Evolutionary conservation across 2,329 filamentous ascomycete genomes (phyloP).

Genomic region (Calycina herbarum): DNA sequence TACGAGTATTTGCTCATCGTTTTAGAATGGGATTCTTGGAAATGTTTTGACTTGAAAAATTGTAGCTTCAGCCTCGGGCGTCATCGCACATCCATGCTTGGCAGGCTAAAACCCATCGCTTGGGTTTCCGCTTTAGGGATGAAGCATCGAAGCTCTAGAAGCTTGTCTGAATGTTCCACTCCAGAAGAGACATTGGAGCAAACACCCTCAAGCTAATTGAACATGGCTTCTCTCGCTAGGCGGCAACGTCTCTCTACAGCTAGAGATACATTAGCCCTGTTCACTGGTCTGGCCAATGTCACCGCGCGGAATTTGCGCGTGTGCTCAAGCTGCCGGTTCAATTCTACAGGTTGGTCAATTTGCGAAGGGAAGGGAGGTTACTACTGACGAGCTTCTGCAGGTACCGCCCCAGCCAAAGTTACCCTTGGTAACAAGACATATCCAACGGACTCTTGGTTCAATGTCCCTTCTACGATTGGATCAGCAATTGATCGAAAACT

Average conservation of each 20-base stretch:
- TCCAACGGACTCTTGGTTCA: conserved; percentile 78
- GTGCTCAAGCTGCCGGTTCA: conserved; percentile 34
- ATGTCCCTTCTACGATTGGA: conserved; percentile 74
- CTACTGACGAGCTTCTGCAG: conserved; percentile 1
- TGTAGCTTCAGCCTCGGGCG: conserved; percentile 1
- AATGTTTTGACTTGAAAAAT: not conserved
- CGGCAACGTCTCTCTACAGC: conserved; percentile 23
- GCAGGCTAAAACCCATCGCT: not conserved
- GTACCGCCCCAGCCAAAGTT: conserved; percentile 12
- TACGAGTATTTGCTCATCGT: not conserved
- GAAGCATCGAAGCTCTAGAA: conserved; percentile 4
- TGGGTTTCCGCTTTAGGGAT: not conserved
- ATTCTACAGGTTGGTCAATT: conserved; percentile 29
- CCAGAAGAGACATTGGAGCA: not conserved
- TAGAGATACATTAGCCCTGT: conserved; percentile 28
- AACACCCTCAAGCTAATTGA: conserved; percentile 6
- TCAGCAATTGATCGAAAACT: conserved; percentile 72
- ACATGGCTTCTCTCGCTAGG: conserved; percentile 31
- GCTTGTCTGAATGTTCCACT: not conserved
- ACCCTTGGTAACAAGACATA: conserved; percentile 54
- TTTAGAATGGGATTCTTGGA: not conserved
- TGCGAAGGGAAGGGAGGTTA: not conserved
- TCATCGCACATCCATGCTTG: conserved; percentile 17
- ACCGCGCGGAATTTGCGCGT: conserved; percentile 20
- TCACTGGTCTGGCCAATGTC: conserved; percentile 30